Base-by-base conservation (phyloP, 1,284 basidiomycete species). In the Austroboletus olivaceoglutinosus region DNA sequence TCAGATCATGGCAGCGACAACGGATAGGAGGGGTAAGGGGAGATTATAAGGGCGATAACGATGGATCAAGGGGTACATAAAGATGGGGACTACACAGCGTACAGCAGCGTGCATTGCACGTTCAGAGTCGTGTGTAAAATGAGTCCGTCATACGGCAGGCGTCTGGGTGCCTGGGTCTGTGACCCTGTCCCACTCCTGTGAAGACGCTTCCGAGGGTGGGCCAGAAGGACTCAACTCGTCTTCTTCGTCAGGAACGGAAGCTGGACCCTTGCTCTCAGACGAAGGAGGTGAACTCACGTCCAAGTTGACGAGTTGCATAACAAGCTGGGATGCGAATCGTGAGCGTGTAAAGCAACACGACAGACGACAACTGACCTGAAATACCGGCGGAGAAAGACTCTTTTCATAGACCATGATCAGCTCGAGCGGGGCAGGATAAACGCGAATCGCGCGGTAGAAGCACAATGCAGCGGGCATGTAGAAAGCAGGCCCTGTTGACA, bases 341-440 rank as follows among this genome's bases (percentile, higher is more conserved):
- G 39, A 53, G 44, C n/a, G 11, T 29, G 43, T 16, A 34, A 37
- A 41, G 45, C 12, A 21, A 37, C 19, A 39, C n/a, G 39, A 27
- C n/a, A 49, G 45, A 40, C 13, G 19, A 42, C 27, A 18, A 48
- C 27, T 45, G 45, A 86, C 88, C 70, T 90, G 87, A 74, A 97
- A 95, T 53, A 98, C 81, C 43, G 89, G 83, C 48, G 84, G 81
- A 12, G 93, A 91, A 41, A 96, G 84, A 40, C 93, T 94, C 74
- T 91, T 91, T 73, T 98, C 86, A 70, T 97, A 97, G 63, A 98
- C 92, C 69, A 86, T 81, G 60, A 96, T 86, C 58, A 98, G 82
- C 70, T 98, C 94, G 40, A 93, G 83, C 11, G 93, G 93, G 43
- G 89, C 83, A 50, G 95, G 96, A 75, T 98, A 99, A 41, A 97